A percentile compares a stretch with the other conserved stretches of the same genome.
Evolutionary conservation across 176 grass and related monocot species (phyloP).

Genomic region (Poa annua): DNA sequence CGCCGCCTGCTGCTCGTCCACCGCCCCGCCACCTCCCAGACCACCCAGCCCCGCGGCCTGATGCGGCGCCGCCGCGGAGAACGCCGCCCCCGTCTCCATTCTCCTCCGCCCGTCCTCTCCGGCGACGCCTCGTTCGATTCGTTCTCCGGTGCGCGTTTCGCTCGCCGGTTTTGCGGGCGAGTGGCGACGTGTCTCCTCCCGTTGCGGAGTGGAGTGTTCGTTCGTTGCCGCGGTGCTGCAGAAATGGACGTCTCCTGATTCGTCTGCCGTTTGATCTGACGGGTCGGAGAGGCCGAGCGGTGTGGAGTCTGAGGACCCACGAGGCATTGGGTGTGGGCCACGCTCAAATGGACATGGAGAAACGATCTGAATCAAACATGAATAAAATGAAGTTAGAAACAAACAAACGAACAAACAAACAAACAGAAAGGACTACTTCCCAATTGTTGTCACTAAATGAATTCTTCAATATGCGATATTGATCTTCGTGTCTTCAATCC

Average conservation of each 20-base stretch:
- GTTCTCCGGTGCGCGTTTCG: constrained; percentile 12
- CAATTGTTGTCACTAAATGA: no score
- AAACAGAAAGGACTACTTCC: no score
- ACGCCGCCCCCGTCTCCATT: constrained; percentile 4
- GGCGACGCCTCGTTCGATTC: not conserved
- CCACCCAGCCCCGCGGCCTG: not conserved
- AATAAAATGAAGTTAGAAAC: no score
- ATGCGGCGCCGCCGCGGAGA: constrained; percentile 37
- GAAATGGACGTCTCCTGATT: not conserved
- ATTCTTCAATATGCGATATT: no score
- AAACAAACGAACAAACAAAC: no score
- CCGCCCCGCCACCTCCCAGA: constrained; percentile 40
- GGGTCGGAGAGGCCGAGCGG: not conserved
- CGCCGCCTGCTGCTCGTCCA: constrained; percentile 83
- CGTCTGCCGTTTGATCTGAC: not conserved
- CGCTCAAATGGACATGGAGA: no score
- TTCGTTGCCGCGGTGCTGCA: not conserved
- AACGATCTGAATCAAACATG: no score
- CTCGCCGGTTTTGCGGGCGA: constrained; percentile 14
- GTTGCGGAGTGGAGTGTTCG: constrained; percentile 17
- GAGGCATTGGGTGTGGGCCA: not conserved
- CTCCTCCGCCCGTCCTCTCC: not conserved
- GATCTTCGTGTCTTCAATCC: no score
- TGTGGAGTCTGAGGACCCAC: not conserved
- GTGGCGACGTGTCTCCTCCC: constrained; percentile 13